Evolutionary conservation across 345 rosid genomes (phyloP), one percentile per base, ranked within the genome.

Genomic region (Kandelia obovata): DNA sequence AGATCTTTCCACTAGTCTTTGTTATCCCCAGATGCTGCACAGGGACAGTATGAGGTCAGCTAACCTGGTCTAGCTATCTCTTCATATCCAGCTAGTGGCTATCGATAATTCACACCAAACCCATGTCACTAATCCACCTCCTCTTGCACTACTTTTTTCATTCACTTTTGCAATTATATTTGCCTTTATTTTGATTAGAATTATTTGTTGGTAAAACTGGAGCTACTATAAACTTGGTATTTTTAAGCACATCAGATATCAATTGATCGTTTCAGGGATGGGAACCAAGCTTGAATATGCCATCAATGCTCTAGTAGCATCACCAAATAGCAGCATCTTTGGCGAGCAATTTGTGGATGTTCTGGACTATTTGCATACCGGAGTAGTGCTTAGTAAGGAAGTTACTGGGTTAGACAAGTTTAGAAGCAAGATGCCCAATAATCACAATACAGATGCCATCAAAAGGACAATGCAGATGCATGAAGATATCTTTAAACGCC

Each of bases 381-480:
- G 63, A 66, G 59, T 25, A 21, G 25, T 28, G 57, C 71, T 69
- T 55, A 80, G 72, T 55, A 67, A 75, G 64, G 62, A 56, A 31
- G 65, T 64, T n/a, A 60, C 32, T 73, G 68, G 75, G 58, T 7
- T 49, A 17, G 58, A 68, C 68, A 72, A 71, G 60, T 65, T 53
- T 62, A 15, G 11, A 56, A n/a, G 17, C 15, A 81, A 68, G 75
- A 68, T 73, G 69, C 82, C 84, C 20, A 81, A 82, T 21, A 79
- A 78, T 57, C 81, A 81, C 72, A 77, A 71, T 77, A 66, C 68
- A 34, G 91, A 92, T 57, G 79, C 88, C 71, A 85, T 92, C 71
- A 85, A 77, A 77, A 75, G 77, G 67, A 92, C 92, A 74, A 90
- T 92, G 92, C 92, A 85, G 87, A 73, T 83, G 71, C 98, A 92